Evolutionary conservation across 2,329 filamentous ascomycete species (phyloP).

Genomic region (Fusarium sp.): DNA sequence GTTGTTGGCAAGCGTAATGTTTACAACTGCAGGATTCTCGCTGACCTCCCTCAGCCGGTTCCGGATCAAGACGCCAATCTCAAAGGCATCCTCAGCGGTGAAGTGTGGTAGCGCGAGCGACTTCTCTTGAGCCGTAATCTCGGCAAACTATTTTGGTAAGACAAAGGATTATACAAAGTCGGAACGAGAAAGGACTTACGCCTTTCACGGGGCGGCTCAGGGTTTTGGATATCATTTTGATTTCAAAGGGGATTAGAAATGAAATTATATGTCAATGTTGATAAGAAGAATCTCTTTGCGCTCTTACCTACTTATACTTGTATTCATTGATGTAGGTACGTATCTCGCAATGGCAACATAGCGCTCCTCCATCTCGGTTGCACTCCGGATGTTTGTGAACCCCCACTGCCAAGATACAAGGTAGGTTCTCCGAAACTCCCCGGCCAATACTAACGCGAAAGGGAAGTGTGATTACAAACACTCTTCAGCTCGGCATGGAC

Average conservation of each 20-base stretch:
- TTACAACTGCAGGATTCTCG: neutral
- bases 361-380: neutral
- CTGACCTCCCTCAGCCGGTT: neutral
- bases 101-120: neutral
- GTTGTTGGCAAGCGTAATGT: constrained; percentile 1
- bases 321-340: neutral
- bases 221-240: neutral
- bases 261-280: neutral
- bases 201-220: neutral
- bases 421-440: neutral
- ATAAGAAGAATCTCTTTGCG: neutral
- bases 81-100: constrained; percentile 2
- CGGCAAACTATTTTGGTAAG: neutral
- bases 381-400: neutral
- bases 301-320: neutral
- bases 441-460: neutral
- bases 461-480: neutral
- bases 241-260: neutral
- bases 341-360: neutral
- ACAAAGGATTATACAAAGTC: neutral
- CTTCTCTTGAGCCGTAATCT: constrained; percentile 2
- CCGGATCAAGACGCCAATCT: neutral
- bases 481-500: neutral
- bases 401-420: neutral
- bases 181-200: neutral